Evolutionary conservation across 148 eudicot genomes (phyloP).

Genomic region (Arbutus unedo): DNA sequence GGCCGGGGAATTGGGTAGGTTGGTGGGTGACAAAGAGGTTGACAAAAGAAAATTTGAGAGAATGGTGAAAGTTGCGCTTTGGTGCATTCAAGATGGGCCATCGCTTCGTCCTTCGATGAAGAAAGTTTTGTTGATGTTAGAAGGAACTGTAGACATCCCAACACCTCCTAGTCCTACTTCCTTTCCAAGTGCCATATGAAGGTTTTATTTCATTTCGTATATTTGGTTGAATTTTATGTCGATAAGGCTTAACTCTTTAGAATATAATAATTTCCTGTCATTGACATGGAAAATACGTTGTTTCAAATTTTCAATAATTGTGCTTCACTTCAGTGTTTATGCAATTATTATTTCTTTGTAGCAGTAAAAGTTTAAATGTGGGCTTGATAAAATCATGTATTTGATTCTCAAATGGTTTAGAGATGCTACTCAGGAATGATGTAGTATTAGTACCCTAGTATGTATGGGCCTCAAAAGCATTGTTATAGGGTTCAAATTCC

Average conservation of each 20-base stretch:
- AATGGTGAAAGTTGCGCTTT: conserved; percentile 10
- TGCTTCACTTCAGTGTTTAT: too few species aligned
- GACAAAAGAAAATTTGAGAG: conserved; percentile 4
- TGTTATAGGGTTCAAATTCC: too few species aligned
- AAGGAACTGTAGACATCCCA: conserved; percentile 14
- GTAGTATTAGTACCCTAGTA: too few species aligned
- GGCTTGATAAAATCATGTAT: too few species aligned
- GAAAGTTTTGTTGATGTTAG: conserved; percentile 10
- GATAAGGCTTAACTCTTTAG: not conserved
- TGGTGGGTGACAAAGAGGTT: conserved; percentile 2
- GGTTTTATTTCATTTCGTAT: not conserved
- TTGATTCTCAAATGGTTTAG: too few species aligned
- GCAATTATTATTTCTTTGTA: too few species aligned
- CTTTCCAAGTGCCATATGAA: not conserved
- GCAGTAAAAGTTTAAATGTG: too few species aligned
- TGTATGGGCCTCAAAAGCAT: too few species aligned
- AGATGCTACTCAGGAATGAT: too few species aligned
- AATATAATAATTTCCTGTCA: too few species aligned
- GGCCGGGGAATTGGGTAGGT: not conserved
- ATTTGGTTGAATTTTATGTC: not conserved
- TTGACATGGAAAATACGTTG: too few species aligned
- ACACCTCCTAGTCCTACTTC: conserved; percentile 3
- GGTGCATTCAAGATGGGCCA: conserved; percentile 16
- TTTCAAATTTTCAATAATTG: too few species aligned
- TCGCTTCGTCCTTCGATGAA: conserved; percentile 15